A percentile compares a stretch with the other conserved stretches of the same genome.
phyloP scores from a whole-genome alignment of 1,284 basidiomycete species.

The Gymnopus androsaceus region DNA sequence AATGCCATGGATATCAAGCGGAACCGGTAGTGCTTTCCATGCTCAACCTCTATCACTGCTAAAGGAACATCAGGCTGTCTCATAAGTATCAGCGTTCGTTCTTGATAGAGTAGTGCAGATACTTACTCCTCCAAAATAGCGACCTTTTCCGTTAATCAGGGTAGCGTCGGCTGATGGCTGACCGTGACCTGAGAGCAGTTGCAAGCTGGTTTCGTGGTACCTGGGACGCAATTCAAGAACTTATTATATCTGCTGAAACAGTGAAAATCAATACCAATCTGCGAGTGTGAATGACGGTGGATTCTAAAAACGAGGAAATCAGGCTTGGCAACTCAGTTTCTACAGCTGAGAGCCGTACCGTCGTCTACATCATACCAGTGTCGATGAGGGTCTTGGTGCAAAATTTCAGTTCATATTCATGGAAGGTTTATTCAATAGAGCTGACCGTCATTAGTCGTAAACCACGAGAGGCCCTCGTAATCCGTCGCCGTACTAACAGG shows the following conservation, averaged over 20 bases:
- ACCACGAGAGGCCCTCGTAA: constrained; percentile 48
- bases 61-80: constrained; percentile 21
- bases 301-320: constrained; percentile 19
- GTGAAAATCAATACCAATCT: constrained; percentile 40
- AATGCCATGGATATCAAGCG: constrained; percentile 54
- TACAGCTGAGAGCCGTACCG: constrained; percentile 26
- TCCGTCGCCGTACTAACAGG: constrained; percentile 40
- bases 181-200: neutral
- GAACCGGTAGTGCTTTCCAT: constrained; percentile 29
- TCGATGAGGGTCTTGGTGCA: constrained; percentile 42
- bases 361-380: constrained; percentile 47
- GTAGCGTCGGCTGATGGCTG: constrained; percentile 36
- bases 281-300: constrained; percentile 25
- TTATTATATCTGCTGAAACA: constrained; percentile 11
- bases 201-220: neutral
- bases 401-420: too few relatives aligned
- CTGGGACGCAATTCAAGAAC: neutral
- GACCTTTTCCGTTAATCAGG: constrained; percentile 47
- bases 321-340: neutral
- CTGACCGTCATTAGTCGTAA: too few relatives aligned
- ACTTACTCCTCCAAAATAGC: constrained; percentile 19
- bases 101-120: neutral
- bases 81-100: constrained; percentile 3
- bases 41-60: constrained; percentile 33
- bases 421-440: too few relatives aligned